Evolutionary conservation across 108 stramenopile species (phyloP).

Genomic region (Pseudonitzschia delicatissima): DNA sequence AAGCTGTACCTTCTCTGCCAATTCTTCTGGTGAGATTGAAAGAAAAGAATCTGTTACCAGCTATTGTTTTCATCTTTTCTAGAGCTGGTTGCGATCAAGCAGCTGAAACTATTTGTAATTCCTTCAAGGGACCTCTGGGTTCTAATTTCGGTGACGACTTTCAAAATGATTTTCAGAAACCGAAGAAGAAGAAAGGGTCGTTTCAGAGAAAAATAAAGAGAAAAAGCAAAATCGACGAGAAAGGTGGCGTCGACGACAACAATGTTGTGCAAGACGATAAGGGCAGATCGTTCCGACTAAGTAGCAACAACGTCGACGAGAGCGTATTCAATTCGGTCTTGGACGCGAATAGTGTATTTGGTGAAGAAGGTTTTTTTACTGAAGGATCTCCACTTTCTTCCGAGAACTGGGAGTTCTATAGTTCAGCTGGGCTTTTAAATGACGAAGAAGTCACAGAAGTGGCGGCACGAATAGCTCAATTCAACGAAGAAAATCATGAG

Average conservation of each 20-base stretch:
- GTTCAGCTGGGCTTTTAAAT: conserved; percentile 63
- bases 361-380: conserved; percentile 23
- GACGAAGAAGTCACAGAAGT: conserved; percentile 60
- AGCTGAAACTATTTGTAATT: conserved; percentile 50
- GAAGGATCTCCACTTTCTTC: conserved; percentile 48
- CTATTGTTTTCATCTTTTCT: conserved; percentile 93
- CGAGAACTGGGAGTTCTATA: conserved; percentile 58
- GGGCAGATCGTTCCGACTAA: conserved; percentile 65
- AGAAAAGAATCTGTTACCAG: conserved; percentile 76
- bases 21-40: conserved; percentile 60
- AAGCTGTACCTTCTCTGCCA: conserved; percentile 58
- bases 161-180: conserved; percentile 12
- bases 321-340: conserved; percentile 32
- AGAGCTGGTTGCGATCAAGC: conserved; percentile 90
- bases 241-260: background rate
- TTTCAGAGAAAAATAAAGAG: conserved; percentile 24
- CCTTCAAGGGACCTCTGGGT: conserved; percentile 41
- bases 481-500: conserved; percentile 75
- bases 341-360: conserved; percentile 4
- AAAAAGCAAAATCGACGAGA: conserved; percentile 19
- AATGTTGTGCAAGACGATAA: conserved; percentile 41
- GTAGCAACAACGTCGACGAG: conserved; percentile 42
- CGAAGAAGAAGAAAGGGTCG: conserved; percentile 16
- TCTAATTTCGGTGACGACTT: conserved; percentile 18
- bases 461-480: conserved; percentile 54